A percentile compares a stretch with the other conserved stretches of the same genome.
These are phyloP conservation scores for Acanthamoeba lenticulata DNA, from an alignment of 208 protist genomes.

Conservation along the genomic window DNA sequence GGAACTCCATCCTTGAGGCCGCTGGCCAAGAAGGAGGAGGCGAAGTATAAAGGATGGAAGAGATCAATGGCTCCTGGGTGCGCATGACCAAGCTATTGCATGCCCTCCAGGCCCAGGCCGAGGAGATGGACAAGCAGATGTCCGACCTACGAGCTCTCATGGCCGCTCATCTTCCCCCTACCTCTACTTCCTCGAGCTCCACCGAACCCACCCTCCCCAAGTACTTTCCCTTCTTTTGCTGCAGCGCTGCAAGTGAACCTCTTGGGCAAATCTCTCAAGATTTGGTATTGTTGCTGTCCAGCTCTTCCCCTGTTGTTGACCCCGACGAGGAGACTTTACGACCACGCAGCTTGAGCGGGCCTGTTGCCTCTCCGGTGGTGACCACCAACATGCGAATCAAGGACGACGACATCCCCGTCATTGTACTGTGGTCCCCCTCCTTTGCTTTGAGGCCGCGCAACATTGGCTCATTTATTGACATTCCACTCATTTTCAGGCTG, in stretches of 20 bases:
- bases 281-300: no score
- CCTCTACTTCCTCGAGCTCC: not conserved
- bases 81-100: conserved; percentile 2
- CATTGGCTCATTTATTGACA: not conserved
- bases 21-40: no score
- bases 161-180: not conserved
- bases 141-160: not conserved
- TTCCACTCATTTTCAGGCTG: not conserved
- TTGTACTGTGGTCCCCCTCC: not conserved
- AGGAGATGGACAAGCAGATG: not conserved
- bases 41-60: not conserved
- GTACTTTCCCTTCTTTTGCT: no score
- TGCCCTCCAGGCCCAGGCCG: not conserved
- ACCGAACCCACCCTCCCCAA: not conserved
- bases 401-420: not conserved
- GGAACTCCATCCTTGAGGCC: no score
- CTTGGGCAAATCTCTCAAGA: no score
- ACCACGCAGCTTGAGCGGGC: not conserved
- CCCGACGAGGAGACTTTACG: no score
- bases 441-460: not conserved
- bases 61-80: not conserved
- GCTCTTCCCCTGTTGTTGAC: no score
- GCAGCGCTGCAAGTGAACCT: no score
- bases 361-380: not conserved
- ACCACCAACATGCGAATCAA: not conserved